Percentiles rank a stretch among this genome's conserved stretches.
Evolutionary conservation across 164 flowering plant genomes (phyloP).

Genomic region (Aristolochia fimbriata): DNA sequence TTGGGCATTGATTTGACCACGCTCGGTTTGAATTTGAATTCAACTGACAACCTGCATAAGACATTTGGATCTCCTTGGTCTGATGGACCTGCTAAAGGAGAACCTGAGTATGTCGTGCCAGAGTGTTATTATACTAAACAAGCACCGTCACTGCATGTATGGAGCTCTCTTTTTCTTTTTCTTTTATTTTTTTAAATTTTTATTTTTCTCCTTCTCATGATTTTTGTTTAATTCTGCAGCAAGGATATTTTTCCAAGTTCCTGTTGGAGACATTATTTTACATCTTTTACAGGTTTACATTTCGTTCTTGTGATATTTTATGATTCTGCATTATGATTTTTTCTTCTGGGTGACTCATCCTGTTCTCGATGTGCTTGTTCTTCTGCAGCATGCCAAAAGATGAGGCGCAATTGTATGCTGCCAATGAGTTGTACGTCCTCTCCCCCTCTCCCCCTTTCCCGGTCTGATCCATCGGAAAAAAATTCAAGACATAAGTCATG

Average conservation of each 20-base stretch:
- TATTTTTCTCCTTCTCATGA: neutral
- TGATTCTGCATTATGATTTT: neutral
- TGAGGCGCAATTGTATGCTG: conserved; percentile 89
- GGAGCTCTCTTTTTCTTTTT: conserved; percentile 12
- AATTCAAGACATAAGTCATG: too few species aligned
- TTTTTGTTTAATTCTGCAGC: conserved; percentile 29
- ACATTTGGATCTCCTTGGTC: conserved; percentile 96
- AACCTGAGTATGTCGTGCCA: conserved; percentile 76
- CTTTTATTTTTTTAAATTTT: neutral
- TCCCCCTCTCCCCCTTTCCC: conserved; percentile 6
- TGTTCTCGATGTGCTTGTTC: neutral
- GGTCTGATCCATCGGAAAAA: too few species aligned
- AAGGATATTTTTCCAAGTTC: conserved; percentile 66
- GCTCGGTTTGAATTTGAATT: conserved; percentile 80
- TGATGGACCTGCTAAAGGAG: conserved; percentile 88
- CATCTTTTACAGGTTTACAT: conserved; percentile 73
- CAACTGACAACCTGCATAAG: conserved; percentile 78
- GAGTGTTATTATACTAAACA: conserved; percentile 74
- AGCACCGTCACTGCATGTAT: conserved; percentile 72
- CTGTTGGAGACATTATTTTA: conserved; percentile 63
- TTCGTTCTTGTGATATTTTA: neutral
- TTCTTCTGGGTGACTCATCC: neutral
- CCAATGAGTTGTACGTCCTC: conserved; percentile 75
- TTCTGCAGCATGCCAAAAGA: conserved; percentile 93
- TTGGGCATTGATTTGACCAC: conserved; percentile 95